Evolutionary conservation across 1,284 basidiomycete genomes (phyloP).

Genomic region (Ceratobasidium sp.): DNA sequence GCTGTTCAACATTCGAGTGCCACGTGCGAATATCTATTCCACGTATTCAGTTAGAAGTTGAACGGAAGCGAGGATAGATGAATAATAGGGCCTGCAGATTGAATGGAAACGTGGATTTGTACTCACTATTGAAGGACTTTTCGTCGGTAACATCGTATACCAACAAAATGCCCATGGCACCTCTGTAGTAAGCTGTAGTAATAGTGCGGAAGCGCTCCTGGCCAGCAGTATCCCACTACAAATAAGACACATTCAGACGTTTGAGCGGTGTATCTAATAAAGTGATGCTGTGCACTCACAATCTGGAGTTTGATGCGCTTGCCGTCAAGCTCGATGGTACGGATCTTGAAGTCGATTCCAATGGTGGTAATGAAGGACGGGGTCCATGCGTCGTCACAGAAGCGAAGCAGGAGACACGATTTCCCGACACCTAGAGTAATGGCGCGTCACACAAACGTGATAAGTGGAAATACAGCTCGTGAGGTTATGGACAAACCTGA

Average conservation of each 20-base stretch:
- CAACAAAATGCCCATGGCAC: constrained; percentile 98
- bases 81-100: constrained; percentile 39
- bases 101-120: constrained; percentile 39
- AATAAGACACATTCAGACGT: constrained; percentile 6
- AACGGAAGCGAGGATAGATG: not conserved
- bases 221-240: constrained; percentile 97
- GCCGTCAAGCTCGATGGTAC: constrained; percentile 95
- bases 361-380: constrained; percentile 99
- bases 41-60: not conserved
- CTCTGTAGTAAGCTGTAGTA: constrained; percentile 99
- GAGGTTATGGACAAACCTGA: constrained; percentile 70
- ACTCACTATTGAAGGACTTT: constrained; percentile 95
- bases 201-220: constrained; percentile 99
- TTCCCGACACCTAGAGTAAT: constrained; percentile 86
- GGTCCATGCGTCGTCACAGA: constrained; percentile 99
- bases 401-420: constrained; percentile 96
- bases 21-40: constrained; percentile 94
- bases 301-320: constrained; percentile 98
- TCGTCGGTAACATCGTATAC: constrained; percentile 99
- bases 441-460: constrained; percentile 16
- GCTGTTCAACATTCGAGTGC: constrained; percentile 99
- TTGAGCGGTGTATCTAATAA: not conserved
- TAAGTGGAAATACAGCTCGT: not conserved
- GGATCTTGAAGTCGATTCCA: constrained; percentile 96
- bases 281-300: constrained; percentile 61